Percentiles rank a stretch among this genome's conserved stretches.
Conservation (phyloP, 2,329 filamentous ascomycete species). For the Colletotrichum viniferum region DNA sequence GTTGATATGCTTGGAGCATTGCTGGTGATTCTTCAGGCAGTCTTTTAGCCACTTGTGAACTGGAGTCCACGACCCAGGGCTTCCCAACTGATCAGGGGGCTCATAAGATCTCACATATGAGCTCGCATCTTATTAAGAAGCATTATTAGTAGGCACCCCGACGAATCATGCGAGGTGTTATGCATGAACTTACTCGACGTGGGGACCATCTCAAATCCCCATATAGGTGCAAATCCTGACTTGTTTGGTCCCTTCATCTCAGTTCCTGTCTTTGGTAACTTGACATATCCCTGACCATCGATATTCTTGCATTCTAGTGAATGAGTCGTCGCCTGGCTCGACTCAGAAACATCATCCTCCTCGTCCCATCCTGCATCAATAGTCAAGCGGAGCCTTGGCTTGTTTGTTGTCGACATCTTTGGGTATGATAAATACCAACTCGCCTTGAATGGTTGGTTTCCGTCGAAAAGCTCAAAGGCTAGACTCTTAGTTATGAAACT, state of each 20-base stretch:
- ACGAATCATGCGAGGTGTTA: background rate
- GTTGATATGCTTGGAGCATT: background rate
- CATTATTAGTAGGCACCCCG: background rate
- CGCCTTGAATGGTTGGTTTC: background rate
- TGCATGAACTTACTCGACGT: background rate
- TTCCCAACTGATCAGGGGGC: background rate
- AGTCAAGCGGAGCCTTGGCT: background rate
- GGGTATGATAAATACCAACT: background rate
- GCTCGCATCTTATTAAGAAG: background rate
- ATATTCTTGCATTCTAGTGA: background rate
- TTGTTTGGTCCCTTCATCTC: background rate
- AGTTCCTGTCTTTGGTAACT: background rate
- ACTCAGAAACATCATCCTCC: background rate
- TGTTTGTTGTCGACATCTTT: background rate
- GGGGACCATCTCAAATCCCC: background rate
- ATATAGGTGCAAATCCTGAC: background rate
- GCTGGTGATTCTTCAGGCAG: background rate
- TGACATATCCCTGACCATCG: background rate
- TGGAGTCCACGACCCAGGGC: background rate
- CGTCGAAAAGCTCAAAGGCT: background rate
- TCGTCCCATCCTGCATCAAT: background rate
- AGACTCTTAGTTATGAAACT: background rate
- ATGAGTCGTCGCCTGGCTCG: background rate
- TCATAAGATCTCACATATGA: background rate
- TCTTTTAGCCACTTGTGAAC: background rate